Base-by-base conservation (phyloP, 75 land plant species). In the Cupressus sempervirens region DNA sequence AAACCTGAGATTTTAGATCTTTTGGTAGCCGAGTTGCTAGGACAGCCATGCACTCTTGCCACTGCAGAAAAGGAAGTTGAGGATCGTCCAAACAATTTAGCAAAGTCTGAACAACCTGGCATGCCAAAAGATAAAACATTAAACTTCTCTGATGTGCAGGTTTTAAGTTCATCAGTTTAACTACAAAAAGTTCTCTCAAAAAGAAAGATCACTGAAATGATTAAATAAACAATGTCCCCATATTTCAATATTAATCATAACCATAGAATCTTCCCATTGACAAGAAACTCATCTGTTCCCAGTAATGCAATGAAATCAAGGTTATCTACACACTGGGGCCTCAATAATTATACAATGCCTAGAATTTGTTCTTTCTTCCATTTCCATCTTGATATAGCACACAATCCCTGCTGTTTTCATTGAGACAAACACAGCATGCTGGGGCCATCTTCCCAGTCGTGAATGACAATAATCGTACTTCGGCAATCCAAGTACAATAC, bases 11-110 rank as follows among this genome's bases (percentile, higher is more conserved):
- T 85, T 88, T 91, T 6, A 98, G 92, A 62, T 93, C 92, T 87
- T 96, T 98, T 34, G 99, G 97, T 43, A 98, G 93, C 12, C 99
- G 91, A 56, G 95, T 94, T 50, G 98, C 94, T 50, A 94, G 90
- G 50, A 98, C 97, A 84, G 99, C 85, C 88, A 96, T 89, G 90
- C 94, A 92, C 81, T 98, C 99, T 91, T 98, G 99, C 99, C 99
- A 98, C 86, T 98, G 99, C 38, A 98, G 97, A 83, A 93, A 91
- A 82, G 99, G 99, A 7, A 98, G 91, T 88, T 98, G 93, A 73
- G 99, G 99, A 91, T 92, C 94, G 85, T 98, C 99, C 82, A 98
- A 88, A 83, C 98, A 98, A 67, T 84, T 89, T 0, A 98, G 88
- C 84, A 98, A 88, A 84, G 92, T 93, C 87, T 93, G 93, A 53